Evolutionary conservation across 108 stramenopile genomes (phyloP).

Genomic region (Hondaea fermentalgiana): DNA sequence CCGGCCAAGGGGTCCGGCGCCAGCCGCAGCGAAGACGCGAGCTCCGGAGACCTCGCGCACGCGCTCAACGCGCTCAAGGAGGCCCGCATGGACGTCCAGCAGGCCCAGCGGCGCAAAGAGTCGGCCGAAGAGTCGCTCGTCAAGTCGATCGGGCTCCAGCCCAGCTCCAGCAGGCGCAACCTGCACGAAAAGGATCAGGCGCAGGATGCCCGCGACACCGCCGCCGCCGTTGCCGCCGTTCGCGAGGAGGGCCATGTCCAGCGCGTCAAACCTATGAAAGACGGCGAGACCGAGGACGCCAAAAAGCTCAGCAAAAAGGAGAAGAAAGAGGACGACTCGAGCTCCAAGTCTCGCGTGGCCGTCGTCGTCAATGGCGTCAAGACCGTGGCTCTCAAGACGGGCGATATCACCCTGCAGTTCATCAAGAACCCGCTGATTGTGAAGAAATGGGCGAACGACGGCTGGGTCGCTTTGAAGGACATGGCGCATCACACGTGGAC

Average conservation of each 20-base stretch:
- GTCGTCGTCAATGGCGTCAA: not conserved
- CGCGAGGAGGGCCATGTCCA: not conserved
- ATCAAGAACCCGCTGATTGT: not conserved
- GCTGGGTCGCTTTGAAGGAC: conserved; percentile 40
- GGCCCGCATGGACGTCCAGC: not conserved
- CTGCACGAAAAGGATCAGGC: not conserved
- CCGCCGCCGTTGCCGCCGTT: not conserved
- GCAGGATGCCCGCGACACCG: not conserved
- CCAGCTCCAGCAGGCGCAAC: not conserved
- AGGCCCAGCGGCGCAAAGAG: not conserved
- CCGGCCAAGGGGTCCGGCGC: too few relatives aligned
- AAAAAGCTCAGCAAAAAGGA: too few relatives aligned
- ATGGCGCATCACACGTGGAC: conserved; percentile 88
- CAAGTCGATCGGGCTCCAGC: not conserved
- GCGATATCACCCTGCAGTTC: not conserved
- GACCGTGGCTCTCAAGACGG: not conserved
- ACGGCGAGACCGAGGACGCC: too few relatives aligned
- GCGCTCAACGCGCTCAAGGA: not conserved
- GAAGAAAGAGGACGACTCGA: not conserved
- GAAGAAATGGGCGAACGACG: not conserved
- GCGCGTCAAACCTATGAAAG: too few relatives aligned
- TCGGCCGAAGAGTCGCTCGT: not conserved
- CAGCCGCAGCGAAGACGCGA: too few relatives aligned
- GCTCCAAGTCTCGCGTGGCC: not conserved
- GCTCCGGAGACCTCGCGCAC: not conserved